phyloP scores from a whole-genome alignment of 2,329 filamentous ascomycete species.

The Botrytis fabae region DNA sequence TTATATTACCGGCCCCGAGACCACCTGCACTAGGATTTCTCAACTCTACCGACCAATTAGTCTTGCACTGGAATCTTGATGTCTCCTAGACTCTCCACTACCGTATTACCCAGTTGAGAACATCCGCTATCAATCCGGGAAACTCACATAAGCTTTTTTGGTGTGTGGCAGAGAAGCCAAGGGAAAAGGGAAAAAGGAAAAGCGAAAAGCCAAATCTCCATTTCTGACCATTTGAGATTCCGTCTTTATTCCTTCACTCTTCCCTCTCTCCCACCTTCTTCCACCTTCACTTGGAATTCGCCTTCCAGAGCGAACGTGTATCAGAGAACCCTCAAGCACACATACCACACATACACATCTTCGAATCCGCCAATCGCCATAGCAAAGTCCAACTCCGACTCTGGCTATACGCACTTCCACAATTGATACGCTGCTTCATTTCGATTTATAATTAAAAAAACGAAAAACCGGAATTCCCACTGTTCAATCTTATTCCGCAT shows the following conservation, averaged over 20 bases:
- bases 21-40: not conserved
- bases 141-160: conserved; percentile 11
- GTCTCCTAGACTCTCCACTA: not conserved
- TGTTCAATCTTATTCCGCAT: conserved; percentile 14
- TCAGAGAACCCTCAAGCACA: not conserved
- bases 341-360: not conserved
- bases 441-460: not conserved
- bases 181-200: not conserved
- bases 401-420: not conserved
- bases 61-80: not conserved
- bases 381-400: not conserved
- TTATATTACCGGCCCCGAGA: not conserved
- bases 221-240: not conserved
- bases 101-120: not conserved
- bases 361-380: too few relatives aligned
- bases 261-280: not conserved
- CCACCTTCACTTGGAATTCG: not conserved
- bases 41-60: not conserved
- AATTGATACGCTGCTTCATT: not conserved
- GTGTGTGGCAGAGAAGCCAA: conserved; percentile 4
- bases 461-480: not conserved
- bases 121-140: not conserved
- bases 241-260: not conserved
- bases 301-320: not conserved
- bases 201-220: not conserved